Evolutionary conservation across 2,329 filamentous ascomycete species (phyloP).

Genomic region (Aspergillus sp.): DNA sequence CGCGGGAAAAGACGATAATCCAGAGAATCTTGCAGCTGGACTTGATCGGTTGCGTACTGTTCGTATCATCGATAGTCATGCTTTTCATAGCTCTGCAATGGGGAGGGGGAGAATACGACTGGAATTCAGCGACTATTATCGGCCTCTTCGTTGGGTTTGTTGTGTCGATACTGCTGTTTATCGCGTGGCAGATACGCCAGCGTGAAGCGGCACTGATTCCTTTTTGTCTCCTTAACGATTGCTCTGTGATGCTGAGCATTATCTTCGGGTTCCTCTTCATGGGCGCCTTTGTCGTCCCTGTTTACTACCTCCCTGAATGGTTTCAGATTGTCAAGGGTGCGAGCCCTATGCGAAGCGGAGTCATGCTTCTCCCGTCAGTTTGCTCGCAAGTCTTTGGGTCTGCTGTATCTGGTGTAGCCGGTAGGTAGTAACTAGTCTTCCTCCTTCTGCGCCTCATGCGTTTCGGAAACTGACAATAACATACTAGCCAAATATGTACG

Average conservation of each 20-base stretch:
- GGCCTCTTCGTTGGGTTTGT: constrained; percentile 36
- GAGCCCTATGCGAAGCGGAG: constrained; percentile 10
- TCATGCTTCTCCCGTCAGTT: constrained; percentile 12
- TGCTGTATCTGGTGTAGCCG: background rate
- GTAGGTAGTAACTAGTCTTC: no score
- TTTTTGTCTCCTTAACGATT: background rate
- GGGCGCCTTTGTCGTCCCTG: constrained; percentile 3
- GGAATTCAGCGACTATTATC: constrained; percentile 43
- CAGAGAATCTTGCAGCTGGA: constrained; percentile 43
- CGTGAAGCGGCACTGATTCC: constrained; percentile 5
- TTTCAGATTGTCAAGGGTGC: constrained; percentile 14
- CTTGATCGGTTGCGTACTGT: constrained; percentile 47
- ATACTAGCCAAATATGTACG: background rate
- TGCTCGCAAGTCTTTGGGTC: constrained; percentile 7
- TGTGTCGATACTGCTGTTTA: background rate
- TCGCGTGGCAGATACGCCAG: background rate
- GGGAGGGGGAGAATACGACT: constrained; percentile 54
- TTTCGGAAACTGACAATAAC: no score
- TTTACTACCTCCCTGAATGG: constrained; percentile 16
- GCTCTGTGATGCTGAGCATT: background rate
- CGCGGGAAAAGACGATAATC: constrained; percentile 1
- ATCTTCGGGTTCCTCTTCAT: background rate
- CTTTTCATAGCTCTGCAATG: constrained; percentile 58
- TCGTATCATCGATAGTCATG: constrained; percentile 54
- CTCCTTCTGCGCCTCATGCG: background rate